Conservation (phyloP, 2,329 filamentous ascomycete genomes). For the Aspergillus cejpii region DNA sequence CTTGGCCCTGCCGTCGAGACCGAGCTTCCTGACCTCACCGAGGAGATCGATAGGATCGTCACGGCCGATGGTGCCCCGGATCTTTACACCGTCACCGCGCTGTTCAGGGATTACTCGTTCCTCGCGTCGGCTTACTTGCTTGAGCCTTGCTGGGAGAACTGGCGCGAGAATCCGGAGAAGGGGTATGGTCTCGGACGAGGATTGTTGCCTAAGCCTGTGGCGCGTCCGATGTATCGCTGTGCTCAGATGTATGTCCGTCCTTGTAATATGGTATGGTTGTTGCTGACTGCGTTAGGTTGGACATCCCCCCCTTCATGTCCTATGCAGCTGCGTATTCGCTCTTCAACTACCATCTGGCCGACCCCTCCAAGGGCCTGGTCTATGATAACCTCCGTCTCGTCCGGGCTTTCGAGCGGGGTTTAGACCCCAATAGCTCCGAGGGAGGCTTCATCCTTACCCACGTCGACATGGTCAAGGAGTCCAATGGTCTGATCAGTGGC, state of each 20-base stretch:
- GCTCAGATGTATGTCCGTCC: constrained; percentile 68
- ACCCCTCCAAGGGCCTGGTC: constrained; percentile 48
- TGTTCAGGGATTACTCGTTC: constrained; percentile 90
- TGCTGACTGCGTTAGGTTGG: constrained; percentile 43
- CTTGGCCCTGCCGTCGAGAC: constrained; percentile 68
- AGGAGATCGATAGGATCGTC: constrained; percentile 61
- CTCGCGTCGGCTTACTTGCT: constrained; percentile 82
- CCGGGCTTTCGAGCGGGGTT: constrained; percentile 82
- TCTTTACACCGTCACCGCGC: constrained; percentile 71
- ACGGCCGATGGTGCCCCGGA: constrained; percentile 52
- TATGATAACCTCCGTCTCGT: constrained; percentile 70
- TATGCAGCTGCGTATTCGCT: constrained; percentile 60
- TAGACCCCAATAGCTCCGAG: constrained; percentile 80
- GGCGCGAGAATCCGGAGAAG: constrained; percentile 52
- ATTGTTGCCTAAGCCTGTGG: constrained; percentile 64
- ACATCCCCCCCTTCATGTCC: constrained; percentile 90
- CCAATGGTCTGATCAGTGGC: constrained; percentile 67
- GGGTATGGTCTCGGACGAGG: constrained; percentile 72
- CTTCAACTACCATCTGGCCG: constrained; percentile 58
- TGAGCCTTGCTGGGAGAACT: constrained; percentile 80
- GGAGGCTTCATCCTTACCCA: constrained; percentile 95
- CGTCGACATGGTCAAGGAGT: constrained; percentile 89
- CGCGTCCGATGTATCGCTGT: constrained; percentile 75
- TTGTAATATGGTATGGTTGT: not conserved
- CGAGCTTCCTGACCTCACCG: constrained; percentile 71